phyloP scores from a whole-genome alignment of 805 yeast genomes.

The Zygosaccharomyces pseudorouxii region DNA sequence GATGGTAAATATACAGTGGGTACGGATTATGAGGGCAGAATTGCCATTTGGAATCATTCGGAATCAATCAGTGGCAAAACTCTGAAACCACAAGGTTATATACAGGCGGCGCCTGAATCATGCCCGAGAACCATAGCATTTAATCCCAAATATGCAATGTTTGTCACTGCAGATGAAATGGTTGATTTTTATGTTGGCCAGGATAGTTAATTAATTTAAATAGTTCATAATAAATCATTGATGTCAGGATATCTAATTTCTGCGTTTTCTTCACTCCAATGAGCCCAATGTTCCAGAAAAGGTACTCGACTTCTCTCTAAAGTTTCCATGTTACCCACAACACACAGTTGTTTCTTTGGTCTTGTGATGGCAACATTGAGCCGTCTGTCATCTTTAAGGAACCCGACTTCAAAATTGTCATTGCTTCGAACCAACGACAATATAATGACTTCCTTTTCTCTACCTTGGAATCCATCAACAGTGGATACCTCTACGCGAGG shows the following conservation, averaged over 20 bases:
- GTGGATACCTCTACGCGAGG: conserved; percentile 72
- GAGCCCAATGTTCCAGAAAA: conserved; percentile 61
- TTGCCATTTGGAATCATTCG: conserved; percentile 50
- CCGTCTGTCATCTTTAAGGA: conserved; percentile 71
- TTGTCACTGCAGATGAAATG: conserved; percentile 37
- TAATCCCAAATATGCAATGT: conserved; percentile 40
- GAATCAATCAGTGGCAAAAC: conserved; percentile 30
- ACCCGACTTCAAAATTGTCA: conserved; percentile 67
- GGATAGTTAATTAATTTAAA: conserved; percentile 9
- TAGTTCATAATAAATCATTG: conserved; percentile 31
- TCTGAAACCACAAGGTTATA: conserved; percentile 27
- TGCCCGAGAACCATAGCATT: conserved; percentile 40
- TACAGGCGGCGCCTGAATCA: conserved; percentile 32
- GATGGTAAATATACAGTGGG: conserved; percentile 61
- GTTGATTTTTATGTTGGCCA: conserved; percentile 35
- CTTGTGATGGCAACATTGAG: conserved; percentile 92
- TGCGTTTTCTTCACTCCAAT: conserved; percentile 61
- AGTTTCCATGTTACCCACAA: conserved; percentile 82
- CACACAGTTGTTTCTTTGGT: conserved; percentile 76
- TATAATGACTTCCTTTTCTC: conserved; percentile 86
- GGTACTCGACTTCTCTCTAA: conserved; percentile 39
- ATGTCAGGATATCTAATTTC: conserved; percentile 67
- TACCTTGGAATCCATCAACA: conserved; percentile 94
- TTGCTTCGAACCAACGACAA: conserved; percentile 81
- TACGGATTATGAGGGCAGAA: conserved; percentile 52